Evolutionary conservation across 2,329 filamentous ascomycete genomes (phyloP).

Genomic region (Xylariaceae sp.): DNA sequence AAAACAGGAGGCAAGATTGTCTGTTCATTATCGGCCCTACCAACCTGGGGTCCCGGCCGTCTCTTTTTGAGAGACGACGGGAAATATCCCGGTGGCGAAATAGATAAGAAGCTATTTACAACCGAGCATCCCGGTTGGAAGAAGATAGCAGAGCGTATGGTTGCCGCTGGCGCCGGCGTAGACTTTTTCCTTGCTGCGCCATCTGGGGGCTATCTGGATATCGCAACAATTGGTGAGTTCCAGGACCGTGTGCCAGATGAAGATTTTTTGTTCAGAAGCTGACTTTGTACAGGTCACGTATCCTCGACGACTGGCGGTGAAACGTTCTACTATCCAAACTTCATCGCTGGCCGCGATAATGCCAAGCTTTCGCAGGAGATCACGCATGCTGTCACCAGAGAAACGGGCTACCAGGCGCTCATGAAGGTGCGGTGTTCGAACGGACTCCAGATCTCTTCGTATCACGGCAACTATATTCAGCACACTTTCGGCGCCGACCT

Average conservation of each 20-base stretch:
- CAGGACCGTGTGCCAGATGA: background rate
- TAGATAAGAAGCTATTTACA: conserved; percentile 84
- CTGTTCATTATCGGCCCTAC: conserved; percentile 79
- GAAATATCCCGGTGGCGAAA: conserved; percentile 78
- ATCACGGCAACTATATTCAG: conserved; percentile 94
- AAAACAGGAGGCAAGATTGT: conserved; percentile 88
- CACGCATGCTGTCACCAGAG: conserved; percentile 75
- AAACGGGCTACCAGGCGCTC: conserved; percentile 90
- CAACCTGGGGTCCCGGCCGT: conserved; percentile 84
- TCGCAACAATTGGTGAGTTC: conserved; percentile 76
- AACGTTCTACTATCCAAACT: conserved; percentile 95
- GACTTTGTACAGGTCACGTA: conserved; percentile 59
- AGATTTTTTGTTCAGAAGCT: conserved; percentile 6
- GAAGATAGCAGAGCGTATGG: conserved; percentile 82
- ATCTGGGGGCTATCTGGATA: conserved; percentile 83
- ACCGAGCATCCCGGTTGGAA: conserved; percentile 87
- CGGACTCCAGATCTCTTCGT: conserved; percentile 85
- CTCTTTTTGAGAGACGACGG: conserved; percentile 83
- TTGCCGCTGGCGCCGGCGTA: conserved; percentile 76
- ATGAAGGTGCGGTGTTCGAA: conserved; percentile 99
- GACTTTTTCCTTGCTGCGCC: conserved; percentile 95
- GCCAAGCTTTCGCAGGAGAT: conserved; percentile 81
- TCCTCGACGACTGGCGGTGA: conserved; percentile 89
- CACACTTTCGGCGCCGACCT: conserved; percentile 93
- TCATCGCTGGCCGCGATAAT: conserved; percentile 78